Conservation (phyloP, 148 eudicot species). For the Chenopodium album region DNA sequence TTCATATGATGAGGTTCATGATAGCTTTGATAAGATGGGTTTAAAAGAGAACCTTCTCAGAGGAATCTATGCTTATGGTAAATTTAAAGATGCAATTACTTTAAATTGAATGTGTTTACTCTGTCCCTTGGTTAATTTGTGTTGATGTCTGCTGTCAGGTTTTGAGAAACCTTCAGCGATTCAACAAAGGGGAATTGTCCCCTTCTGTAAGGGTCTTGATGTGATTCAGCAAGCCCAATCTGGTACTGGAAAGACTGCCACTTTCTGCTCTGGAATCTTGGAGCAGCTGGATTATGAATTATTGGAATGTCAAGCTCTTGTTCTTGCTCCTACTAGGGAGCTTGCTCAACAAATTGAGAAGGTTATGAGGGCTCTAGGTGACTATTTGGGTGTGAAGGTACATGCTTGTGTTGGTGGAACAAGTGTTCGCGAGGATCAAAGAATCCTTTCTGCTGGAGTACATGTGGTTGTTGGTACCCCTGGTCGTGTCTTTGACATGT, state of each 20-base stretch:
- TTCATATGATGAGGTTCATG: conserved; percentile 36
- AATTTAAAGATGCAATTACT: neutral
- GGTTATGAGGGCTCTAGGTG: conserved; percentile 55
- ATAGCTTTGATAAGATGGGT: conserved; percentile 40
- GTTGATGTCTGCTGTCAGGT: conserved; percentile 22
- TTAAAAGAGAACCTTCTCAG: conserved; percentile 41
- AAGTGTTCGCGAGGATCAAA: conserved; percentile 77
- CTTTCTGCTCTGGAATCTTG: conserved; percentile 44
- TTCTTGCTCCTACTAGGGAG: conserved; percentile 49
- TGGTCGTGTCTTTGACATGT: conserved; percentile 80
- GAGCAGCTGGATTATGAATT: conserved; percentile 37
- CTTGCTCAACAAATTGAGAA: conserved; percentile 50
- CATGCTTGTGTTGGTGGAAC: conserved; percentile 90
- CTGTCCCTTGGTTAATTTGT: neutral
- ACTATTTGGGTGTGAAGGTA: conserved; percentile 73
- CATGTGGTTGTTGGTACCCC: conserved; percentile 88
- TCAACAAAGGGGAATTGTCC: conserved; percentile 45
- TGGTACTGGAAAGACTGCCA: conserved; percentile 43
- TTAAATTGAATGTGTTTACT: neutral
- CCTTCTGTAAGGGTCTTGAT: conserved; percentile 42
- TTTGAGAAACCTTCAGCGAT: conserved; percentile 47
- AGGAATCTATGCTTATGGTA: conserved; percentile 47
- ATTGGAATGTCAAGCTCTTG: conserved; percentile 42
- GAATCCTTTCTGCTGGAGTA: conserved; percentile 60
- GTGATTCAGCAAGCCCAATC: conserved; percentile 51